Conservation (phyloP, 2,329 filamentous ascomycete genomes). For the Tolypocladium amazonense region DNA sequence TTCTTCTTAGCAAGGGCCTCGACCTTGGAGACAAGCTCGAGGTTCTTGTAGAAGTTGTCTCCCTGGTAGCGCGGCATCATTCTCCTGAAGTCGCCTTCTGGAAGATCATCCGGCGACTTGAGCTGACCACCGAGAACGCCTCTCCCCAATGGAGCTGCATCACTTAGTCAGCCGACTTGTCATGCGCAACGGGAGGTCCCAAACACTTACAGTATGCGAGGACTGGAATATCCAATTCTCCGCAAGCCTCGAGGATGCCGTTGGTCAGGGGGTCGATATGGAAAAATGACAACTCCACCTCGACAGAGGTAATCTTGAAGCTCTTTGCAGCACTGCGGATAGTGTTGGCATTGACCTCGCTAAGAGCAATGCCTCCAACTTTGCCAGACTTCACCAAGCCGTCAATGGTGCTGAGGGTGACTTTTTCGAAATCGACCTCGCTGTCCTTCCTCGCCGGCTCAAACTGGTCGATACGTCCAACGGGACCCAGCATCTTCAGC, state of each 20-base stretch:
- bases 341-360: constrained; percentile 38
- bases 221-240: constrained; percentile 56
- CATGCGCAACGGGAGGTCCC: constrained; percentile 1
- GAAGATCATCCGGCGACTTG: constrained; percentile 43
- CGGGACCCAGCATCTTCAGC: constrained; percentile 37
- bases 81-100: constrained; percentile 35
- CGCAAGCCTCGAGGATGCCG: constrained; percentile 43
- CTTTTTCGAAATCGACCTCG: constrained; percentile 31
- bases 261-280: constrained; percentile 36
- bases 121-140: constrained; percentile 41
- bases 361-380: constrained; percentile 39
- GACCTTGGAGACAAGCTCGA: constrained; percentile 47
- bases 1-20: constrained; percentile 48
- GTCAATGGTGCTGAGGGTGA: constrained; percentile 30
- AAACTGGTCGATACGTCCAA: constrained; percentile 51
- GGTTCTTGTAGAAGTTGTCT: constrained; percentile 52
- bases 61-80: constrained; percentile 47
- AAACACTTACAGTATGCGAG: constrained; percentile 50
- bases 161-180: constrained; percentile 7
- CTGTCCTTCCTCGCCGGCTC: constrained; percentile 47
- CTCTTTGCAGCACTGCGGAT: constrained; percentile 35
- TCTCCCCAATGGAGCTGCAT: constrained; percentile 32
- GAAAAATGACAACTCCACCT: constrained; percentile 44
- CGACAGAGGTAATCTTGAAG: constrained; percentile 34
- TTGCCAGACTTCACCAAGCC: constrained; percentile 42